Evolutionary conservation across 83 land plant genomes (phyloP).

Genomic region (Thuja plicata): DNA sequence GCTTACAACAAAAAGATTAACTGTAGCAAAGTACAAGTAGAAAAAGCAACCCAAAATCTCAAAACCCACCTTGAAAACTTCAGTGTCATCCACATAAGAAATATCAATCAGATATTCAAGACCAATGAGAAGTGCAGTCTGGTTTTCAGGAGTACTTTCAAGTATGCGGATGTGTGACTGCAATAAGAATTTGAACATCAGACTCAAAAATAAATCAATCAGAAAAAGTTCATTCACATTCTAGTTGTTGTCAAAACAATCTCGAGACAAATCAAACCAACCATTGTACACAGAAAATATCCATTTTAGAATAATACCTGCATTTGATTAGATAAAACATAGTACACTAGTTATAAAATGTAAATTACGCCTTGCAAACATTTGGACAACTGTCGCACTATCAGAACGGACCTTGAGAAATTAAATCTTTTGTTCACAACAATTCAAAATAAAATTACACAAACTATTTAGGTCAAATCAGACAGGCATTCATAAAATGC

Average conservation of each 20-base stretch:
- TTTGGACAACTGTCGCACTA: neutral
- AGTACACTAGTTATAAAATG: neutral
- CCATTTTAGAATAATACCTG: neutral
- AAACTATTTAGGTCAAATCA: neutral
- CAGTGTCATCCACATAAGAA: conserved; percentile 98
- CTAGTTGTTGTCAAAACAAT: neutral
- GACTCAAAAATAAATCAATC: neutral
- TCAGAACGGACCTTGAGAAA: neutral
- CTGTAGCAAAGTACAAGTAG: neutral
- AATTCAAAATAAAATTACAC: neutral
- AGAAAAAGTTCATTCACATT: neutral
- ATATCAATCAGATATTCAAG: conserved; percentile 91
- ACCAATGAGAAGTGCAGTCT: conserved; percentile 71
- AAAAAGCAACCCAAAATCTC: conserved; percentile 7
- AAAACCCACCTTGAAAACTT: conserved; percentile 87
- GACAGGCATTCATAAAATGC: neutral
- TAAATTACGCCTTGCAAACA: neutral
- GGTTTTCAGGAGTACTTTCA: conserved; percentile 82
- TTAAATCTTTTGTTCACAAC: neutral
- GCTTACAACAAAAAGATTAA: neutral
- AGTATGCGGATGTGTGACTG: conserved; percentile 89
- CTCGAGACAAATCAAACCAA: neutral
- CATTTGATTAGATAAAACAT: too few relatives aligned
- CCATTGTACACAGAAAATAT: neutral
- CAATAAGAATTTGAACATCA: conserved; percentile 10